These are phyloP conservation scores for Elsinoe perseae DNA, from an alignment of 2,329 filamentous ascomycete species.

Conservation along the genomic window DNA sequence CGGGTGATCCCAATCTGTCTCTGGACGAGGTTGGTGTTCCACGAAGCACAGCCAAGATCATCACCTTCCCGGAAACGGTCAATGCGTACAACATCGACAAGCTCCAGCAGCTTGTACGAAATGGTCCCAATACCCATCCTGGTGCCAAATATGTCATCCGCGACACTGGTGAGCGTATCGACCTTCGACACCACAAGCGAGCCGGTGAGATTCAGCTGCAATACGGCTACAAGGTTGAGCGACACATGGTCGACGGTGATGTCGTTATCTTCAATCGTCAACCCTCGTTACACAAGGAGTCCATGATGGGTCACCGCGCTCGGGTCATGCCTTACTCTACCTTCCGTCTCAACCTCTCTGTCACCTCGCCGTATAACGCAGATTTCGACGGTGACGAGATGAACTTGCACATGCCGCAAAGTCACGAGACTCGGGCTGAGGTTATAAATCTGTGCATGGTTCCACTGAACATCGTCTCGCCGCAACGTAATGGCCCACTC, in stretches of 20 bases:
- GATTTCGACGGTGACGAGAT: slow-evolving; percentile 99
- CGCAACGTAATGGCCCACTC: slow-evolving; percentile 88
- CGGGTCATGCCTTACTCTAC: slow-evolving; percentile 98
- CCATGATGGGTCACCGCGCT: slow-evolving; percentile 99
- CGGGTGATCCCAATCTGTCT: slow-evolving; percentile 92
- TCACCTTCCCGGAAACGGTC: slow-evolving; percentile 96
- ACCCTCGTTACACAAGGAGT: slow-evolving; percentile 97
- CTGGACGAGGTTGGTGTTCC: slow-evolving; percentile 97
- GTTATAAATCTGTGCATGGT: slow-evolving; percentile 93
- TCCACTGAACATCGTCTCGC: slow-evolving; percentile 96
- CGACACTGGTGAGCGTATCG: slow-evolving; percentile 86
- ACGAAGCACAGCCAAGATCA: slow-evolving; percentile 78
- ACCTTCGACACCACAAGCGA: slow-evolving; percentile 86
- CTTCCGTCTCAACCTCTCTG: slow-evolving; percentile 92
- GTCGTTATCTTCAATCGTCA: slow-evolving; percentile 99
- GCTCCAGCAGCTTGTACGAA: slow-evolving; percentile 79
- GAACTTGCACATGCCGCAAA: slow-evolving; percentile 99
- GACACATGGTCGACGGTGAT: slow-evolving; percentile 91
- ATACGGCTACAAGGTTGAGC: slow-evolving; percentile 98
- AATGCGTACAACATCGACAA: slow-evolving; percentile 97
- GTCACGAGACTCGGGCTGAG: slow-evolving; percentile 92
- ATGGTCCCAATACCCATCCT: slow-evolving; percentile 89
- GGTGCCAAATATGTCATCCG: slow-evolving; percentile 96
- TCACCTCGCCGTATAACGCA: slow-evolving; percentile 97
- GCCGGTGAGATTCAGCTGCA: slow-evolving; percentile 79